phyloP scores from a whole-genome alignment of 1,139 yeast genomes.

The Meyerozyma guilliermondii region DNA sequence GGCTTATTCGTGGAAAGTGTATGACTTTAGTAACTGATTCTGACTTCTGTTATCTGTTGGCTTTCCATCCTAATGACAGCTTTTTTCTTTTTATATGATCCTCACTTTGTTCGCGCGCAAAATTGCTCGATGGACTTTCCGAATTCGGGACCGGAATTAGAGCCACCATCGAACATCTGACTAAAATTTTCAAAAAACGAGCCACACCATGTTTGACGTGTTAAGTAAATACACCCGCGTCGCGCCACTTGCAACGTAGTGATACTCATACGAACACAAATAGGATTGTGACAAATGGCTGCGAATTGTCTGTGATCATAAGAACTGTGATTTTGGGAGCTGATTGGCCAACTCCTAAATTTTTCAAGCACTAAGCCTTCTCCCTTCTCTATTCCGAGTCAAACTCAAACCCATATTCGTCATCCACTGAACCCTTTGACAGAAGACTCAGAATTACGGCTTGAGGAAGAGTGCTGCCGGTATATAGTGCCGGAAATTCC shows the following conservation, averaged over 20 bases:
- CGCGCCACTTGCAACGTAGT: too few relatives aligned
- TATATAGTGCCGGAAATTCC: not conserved
- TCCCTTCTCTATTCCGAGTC: not conserved
- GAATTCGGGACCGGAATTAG: not conserved
- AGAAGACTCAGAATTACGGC: not conserved
- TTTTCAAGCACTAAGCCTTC: too few relatives aligned
- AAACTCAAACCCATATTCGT: constrained; percentile 1
- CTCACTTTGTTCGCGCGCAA: not conserved
- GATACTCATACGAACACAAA: too few relatives aligned
- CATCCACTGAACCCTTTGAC: not conserved
- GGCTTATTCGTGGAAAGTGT: not conserved
- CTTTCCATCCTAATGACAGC: not conserved
- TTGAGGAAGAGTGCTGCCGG: not conserved
- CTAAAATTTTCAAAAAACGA: not conserved
- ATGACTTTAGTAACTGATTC: not conserved
- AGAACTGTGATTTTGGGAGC: too few relatives aligned
- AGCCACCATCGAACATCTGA: not conserved
- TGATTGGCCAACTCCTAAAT: too few relatives aligned
- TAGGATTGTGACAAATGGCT: too few relatives aligned
- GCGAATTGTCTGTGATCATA: too few relatives aligned
- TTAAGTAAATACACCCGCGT: too few relatives aligned
- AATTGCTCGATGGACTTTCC: not conserved
- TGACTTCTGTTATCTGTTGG: too few relatives aligned
- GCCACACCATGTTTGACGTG: too few relatives aligned
- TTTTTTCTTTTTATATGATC: not conserved